Evolutionary conservation across 2,329 filamentous ascomycete genomes (phyloP).

Genomic region (Nigrospora osmanthi): DNA sequence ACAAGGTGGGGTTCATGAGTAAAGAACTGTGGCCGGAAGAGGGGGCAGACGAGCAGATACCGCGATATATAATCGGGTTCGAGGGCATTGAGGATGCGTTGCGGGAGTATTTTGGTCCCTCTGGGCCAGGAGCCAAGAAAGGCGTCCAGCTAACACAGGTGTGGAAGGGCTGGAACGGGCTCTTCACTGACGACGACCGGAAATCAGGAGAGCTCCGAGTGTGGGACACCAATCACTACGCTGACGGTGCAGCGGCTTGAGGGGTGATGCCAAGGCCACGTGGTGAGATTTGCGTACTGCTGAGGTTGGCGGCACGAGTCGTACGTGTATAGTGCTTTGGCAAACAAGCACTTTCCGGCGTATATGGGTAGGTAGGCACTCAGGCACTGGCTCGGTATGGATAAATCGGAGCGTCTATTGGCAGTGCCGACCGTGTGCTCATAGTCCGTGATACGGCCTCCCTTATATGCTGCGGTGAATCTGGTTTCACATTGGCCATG

Average conservation of each 20-base stretch:
- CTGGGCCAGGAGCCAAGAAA: slow-evolving; percentile 28
- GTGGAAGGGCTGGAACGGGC: slow-evolving; percentile 52
- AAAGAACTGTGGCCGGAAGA: slow-evolving; percentile 39
- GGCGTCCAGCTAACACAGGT: slow-evolving; percentile 36
- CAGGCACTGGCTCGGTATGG: too few species aligned
- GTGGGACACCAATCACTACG: slow-evolving; percentile 34
- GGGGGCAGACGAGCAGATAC: slow-evolving; percentile 28
- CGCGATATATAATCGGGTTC: slow-evolving; percentile 54
- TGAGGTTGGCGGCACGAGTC: too few species aligned
- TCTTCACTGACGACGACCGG: slow-evolving; percentile 55
- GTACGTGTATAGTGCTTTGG: too few species aligned
- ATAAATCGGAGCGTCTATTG: too few species aligned
- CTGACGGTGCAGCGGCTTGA: not conserved
- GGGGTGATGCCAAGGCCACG: too few species aligned
- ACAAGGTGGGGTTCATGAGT: slow-evolving; percentile 51
- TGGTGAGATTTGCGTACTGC: too few species aligned
- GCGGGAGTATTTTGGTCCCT: slow-evolving; percentile 31
- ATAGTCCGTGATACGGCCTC: too few species aligned
- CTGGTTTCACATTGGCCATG: too few species aligned
- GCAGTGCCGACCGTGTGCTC: too few species aligned
- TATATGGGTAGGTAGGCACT: too few species aligned
- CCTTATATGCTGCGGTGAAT: too few species aligned
- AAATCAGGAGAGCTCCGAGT: slow-evolving; percentile 49
- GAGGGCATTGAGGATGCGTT: slow-evolving; percentile 46
- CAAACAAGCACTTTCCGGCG: too few species aligned